A percentile compares a stretch with the other conserved stretches of the same genome.
phyloP scores from a whole-genome alignment of 2,329 filamentous ascomycete species.

The Penicillium italicum region DNA sequence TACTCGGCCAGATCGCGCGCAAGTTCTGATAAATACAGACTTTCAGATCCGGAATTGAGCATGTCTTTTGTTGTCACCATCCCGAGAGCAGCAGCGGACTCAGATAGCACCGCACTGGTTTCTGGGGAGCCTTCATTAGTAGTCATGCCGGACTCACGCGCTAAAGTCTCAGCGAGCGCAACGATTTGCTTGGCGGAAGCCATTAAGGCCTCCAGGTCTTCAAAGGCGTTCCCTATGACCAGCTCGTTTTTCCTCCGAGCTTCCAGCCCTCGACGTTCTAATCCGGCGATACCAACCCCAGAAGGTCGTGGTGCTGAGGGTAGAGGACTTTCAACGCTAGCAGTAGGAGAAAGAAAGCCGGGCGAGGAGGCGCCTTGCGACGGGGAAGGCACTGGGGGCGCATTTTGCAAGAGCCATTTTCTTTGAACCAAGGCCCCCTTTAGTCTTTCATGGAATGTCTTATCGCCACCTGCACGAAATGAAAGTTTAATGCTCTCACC shows the following conservation, averaged over 20 bases:
- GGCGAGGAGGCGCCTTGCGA: slow-evolving; percentile 34
- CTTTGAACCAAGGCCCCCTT: slow-evolving; percentile 85
- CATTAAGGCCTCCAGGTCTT: slow-evolving; percentile 95
- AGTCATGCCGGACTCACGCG: slow-evolving; percentile 60
- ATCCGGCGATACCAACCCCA: slow-evolving; percentile 81
- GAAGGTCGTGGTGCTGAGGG: slow-evolving; percentile 45
- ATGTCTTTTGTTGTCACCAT: slow-evolving; percentile 95
- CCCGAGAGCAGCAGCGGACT: slow-evolving; percentile 78
- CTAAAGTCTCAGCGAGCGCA: slow-evolving; percentile 83
- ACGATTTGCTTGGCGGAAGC: slow-evolving; percentile 95
- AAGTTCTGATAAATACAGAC: slow-evolving; percentile 83
- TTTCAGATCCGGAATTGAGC: slow-evolving; percentile 74
- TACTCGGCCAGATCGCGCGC: slow-evolving; percentile 84
- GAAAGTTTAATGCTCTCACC: slow-evolving; percentile 83
- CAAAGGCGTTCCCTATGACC: slow-evolving; percentile 89
- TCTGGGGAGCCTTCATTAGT: slow-evolving; percentile 62
- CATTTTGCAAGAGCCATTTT: slow-evolving; percentile 90
- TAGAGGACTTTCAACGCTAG: slow-evolving; percentile 19
- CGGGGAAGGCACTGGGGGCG: slow-evolving; percentile 76
- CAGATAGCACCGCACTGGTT: slow-evolving; percentile 69
- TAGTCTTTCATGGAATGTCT: slow-evolving; percentile 82
- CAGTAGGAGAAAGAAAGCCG: slow-evolving; percentile 25
- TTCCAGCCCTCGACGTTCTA: slow-evolving; percentile 80
- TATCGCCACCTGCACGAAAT: slow-evolving; percentile 83
- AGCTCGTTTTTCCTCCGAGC: slow-evolving; percentile 88